These are phyloP conservation scores for Akebia trifoliata DNA, from an alignment of 164 flowering plant species.

Conservation along the genomic window DNA sequence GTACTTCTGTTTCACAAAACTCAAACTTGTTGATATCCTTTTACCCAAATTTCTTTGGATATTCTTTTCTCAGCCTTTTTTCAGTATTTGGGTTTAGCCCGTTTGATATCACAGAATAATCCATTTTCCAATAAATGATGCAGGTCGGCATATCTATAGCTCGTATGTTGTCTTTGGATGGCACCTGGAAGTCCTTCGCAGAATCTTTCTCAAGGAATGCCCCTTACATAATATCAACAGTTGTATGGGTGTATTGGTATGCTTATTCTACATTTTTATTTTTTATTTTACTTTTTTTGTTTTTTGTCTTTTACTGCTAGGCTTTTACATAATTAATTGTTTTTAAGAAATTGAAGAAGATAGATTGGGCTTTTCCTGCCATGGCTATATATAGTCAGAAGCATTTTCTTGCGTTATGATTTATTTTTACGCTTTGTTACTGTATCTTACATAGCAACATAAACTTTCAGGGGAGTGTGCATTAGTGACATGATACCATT, in stretches of 20 bases:
- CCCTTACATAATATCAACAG: slow-evolving; percentile 66
- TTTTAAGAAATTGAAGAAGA: not conserved
- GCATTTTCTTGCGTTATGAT: not conserved
- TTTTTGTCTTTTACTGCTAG: not conserved
- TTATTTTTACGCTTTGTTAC: not conserved
- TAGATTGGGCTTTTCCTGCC: not conserved
- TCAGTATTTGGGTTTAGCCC: too few relatives aligned
- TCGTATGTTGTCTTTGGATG: slow-evolving; percentile 57
- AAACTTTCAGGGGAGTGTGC: slow-evolving; percentile 71
- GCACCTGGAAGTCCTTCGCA: slow-evolving; percentile 66
- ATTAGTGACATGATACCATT: slow-evolving; percentile 84
- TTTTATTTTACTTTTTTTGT: not conserved
- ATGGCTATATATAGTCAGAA: too few relatives aligned
- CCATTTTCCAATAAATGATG: slow-evolving; percentile 22
- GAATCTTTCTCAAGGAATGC: slow-evolving; percentile 67
- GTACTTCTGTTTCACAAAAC: slow-evolving; percentile 48
- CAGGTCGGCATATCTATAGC: slow-evolving; percentile 76
- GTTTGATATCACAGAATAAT: not conserved
- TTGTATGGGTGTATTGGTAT: slow-evolving; percentile 86
- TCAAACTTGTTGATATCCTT: slow-evolving; percentile 13
- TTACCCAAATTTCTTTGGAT: too few relatives aligned
- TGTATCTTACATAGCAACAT: slow-evolving; percentile 12
- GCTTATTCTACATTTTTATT: slow-evolving; percentile 15
- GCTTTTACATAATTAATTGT: not conserved
- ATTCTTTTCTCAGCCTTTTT: too few relatives aligned